Base-by-base conservation (phyloP, 2,329 filamentous ascomycete species). In the Aspergillus fumigatus region DNA sequence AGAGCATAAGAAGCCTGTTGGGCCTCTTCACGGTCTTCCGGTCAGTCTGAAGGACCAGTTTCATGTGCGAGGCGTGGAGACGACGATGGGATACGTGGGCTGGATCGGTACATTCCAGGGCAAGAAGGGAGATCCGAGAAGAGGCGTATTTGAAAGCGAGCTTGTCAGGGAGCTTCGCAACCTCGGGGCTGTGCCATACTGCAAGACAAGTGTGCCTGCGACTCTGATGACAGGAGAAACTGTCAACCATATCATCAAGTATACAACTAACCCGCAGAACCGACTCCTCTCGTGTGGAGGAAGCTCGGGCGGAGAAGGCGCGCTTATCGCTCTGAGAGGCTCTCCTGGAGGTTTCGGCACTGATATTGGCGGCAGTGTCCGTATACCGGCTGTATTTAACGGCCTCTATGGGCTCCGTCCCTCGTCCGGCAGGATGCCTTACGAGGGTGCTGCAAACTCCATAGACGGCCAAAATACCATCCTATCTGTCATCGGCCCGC, bases 401-500 rank as follows among this genome's bases (percentile, higher is more conserved):
- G 81, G 79, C 2, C 63, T 86, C 0, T 86, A 80, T 64, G 82
- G 82, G 1, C 64, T 86, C 19, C 77, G 82, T 32, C 83, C 84
- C 0, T 82, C 80, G 0, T 60, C 71, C 0, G 83, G 82, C 0
- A 73, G 84, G 26, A 70, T 86, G 1, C 78, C 78, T 1, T 84
- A 83, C 56, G 75, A 82, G 67, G 82, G 80, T 19, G 81, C 82
- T 73, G 84, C 85, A 0, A 88, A 87, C 65, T 82, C 79, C 8
- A 82, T 84, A 78, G 82, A 83, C 52, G 87, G 87, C 0, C 85
- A 90, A 62, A 85, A 83, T 61, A 81, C 79, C 0, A 78, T 88
- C 32, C 74, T 84, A 2, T 87, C 83, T 0, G 83, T 87, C 1
- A 79, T 87, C 11, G 88, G 87, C 0, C 85, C 86, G 0, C 68